Evolutionary conservation across 345 rosid genomes (phyloP).

Genomic region (Eucalyptus shirleyi): DNA sequence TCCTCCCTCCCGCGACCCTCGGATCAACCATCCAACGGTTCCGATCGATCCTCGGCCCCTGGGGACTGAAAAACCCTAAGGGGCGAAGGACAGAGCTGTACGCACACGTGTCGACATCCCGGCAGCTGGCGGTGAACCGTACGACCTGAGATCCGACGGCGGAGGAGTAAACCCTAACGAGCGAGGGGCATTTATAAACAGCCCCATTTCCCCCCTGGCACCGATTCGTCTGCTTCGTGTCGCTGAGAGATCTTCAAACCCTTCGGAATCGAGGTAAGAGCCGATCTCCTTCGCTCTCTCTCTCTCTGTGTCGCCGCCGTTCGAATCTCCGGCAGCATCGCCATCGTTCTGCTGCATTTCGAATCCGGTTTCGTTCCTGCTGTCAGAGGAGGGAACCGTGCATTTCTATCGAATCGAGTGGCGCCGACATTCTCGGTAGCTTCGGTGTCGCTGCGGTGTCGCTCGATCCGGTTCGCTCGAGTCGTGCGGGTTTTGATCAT

Average conservation of each 20-base stretch:
- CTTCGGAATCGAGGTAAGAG: background rate
- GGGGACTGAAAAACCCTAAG: background rate
- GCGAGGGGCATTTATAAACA: background rate
- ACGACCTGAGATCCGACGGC: background rate
- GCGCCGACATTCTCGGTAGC: background rate
- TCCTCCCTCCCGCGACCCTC: background rate
- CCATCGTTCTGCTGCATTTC: background rate
- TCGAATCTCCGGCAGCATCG: background rate
- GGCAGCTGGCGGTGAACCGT: background rate
- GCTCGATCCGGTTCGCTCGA: background rate
- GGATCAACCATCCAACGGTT: background rate
- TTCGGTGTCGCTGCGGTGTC: background rate
- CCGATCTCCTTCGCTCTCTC: background rate
- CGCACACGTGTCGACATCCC: background rate
- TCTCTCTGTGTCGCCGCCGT: background rate
- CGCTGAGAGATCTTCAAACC: background rate
- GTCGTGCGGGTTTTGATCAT: background rate
- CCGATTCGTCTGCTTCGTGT: background rate
- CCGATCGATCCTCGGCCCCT: background rate
- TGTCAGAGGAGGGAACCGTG: background rate
- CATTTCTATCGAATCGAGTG: background rate
- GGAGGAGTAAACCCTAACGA: background rate
- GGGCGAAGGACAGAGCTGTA: background rate
- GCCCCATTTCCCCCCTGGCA: background rate
- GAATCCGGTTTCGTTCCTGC: background rate